Evolutionary conservation across 1,284 basidiomycete species (phyloP).

Genomic region (Coniferiporia weirii): DNA sequence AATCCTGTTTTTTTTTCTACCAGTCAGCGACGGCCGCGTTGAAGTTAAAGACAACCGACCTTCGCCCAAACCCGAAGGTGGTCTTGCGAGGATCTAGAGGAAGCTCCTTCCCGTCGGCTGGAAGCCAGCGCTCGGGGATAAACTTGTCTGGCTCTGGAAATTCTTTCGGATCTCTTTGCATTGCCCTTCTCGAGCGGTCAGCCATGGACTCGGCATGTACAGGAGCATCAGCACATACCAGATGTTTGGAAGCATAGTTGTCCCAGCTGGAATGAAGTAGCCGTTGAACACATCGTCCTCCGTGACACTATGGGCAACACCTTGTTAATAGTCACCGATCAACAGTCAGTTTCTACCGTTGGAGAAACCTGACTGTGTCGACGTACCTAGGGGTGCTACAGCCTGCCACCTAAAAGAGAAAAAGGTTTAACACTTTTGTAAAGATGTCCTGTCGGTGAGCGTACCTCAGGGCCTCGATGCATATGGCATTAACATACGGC

Average conservation of each 20-base stretch:
- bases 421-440: too few species aligned
- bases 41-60: background rate
- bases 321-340: background rate
- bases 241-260: conserved; percentile 19
- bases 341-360: too few species aligned
- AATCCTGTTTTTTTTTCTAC: conserved; percentile 12
- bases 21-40: background rate
- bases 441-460: too few species aligned
- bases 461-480: conserved; percentile 54
- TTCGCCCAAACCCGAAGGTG: conserved; percentile 2
- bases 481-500: conserved; percentile 56
- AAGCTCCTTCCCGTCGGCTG: background rate
- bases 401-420: conserved; percentile 19
- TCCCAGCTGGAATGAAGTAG: conserved; percentile 19
- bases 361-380: background rate
- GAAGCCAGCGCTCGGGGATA: conserved; percentile 24
- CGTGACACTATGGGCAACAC: conserved; percentile 4
- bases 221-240: conserved; percentile 18
- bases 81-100: conserved; percentile 3
- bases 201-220: too few species aligned
- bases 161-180: conserved; percentile 22
- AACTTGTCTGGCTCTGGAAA: conserved; percentile 25
- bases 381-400: conserved; percentile 8
- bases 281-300: conserved; percentile 20
- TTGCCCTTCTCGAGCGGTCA: conserved; percentile 19